Percentiles rank a stretch among this genome's conserved stretches.
These are phyloP conservation scores for Lyophyllum shimeji DNA, from an alignment of 768 basidiomycete species.

Conservation along the genomic window DNA sequence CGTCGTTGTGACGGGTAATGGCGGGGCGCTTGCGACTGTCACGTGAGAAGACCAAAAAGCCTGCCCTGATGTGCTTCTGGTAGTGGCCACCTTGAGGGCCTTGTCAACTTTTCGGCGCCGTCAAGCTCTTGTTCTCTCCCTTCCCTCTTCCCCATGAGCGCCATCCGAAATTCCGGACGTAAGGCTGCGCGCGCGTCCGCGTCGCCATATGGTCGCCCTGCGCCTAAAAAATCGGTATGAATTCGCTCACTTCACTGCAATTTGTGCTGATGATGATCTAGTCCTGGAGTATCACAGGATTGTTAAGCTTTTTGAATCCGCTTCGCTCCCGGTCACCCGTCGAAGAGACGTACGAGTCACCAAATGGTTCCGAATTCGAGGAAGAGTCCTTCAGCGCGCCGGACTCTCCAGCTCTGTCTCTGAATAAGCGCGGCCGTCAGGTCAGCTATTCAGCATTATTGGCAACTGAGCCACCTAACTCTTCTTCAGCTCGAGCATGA, in stretches of 20 bases:
- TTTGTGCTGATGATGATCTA: constrained; percentile 16
- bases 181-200: constrained; percentile 33
- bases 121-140: constrained; percentile 10
- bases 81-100: constrained; percentile 16
- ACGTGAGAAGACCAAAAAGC: constrained; percentile 27
- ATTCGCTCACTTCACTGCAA: constrained; percentile 4
- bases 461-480: not conserved
- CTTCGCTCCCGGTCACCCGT: constrained; percentile 29
- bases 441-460: constrained; percentile 11
- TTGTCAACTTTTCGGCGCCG: constrained; percentile 11
- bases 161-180: constrained; percentile 45
- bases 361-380: constrained; percentile 20
- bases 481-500: constrained; percentile 19
- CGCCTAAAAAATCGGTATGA: constrained; percentile 49
- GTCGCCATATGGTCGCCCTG: constrained; percentile 56
- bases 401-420: constrained; percentile 19
- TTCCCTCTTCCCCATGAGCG: constrained; percentile 48
- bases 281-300: constrained; percentile 52
- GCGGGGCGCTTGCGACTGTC: constrained; percentile 19
- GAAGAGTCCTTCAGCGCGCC: constrained; percentile 12
- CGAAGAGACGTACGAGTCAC: constrained; percentile 19
- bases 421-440: constrained; percentile 27
- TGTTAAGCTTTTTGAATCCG: constrained; percentile 55
- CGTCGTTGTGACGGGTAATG: constrained; percentile 29
- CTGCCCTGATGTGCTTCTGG: constrained; percentile 32